Evolutionary conservation across 257 asterid species (phyloP), one percentile per base, ranked within the genome.

Genomic region (Datura wrightii): DNA sequence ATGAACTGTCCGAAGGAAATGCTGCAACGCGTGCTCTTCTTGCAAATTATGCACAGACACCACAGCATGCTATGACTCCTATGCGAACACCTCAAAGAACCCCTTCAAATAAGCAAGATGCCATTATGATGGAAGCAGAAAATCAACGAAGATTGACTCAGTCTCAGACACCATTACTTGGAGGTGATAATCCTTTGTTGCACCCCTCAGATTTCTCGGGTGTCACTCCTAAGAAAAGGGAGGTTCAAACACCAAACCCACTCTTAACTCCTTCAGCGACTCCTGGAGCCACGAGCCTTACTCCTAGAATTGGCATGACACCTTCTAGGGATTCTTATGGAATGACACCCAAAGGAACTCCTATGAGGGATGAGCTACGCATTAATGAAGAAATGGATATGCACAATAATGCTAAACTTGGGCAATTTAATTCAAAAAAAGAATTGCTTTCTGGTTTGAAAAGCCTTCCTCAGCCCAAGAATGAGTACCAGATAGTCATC

Each of bases 121-220:
- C 99, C 7, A 90, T 97, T 67, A 93, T 95, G 99, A 95, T 94
- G 99, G 99, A 95, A 82, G 99, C 99, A 5, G 97, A 97, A 91
- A 97, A 95, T 78, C 98, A 94, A 88, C 90, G 98, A 53, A 93
- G 98, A 89, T 79, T 95, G 91, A 94, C 86, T 46, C 93, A 89
- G 46, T 91, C 99, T 41, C 99, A 95, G 87, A 97, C 99, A 63
- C 98, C 99, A n/a, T 89, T 97, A 91, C 93, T 97, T 63, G 99
- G 99, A 70, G 99, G 98, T 44, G 97, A 95, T 18, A 97, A 97
- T 83, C 99, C 99, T 6, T 85, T 93, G 93, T 85, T 97, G 89
- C 93, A 97, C 65, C 99, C 98, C 70, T 97, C 98, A 3, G 99
- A 97, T 85, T 97, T 97, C 91, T 93, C 99, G 37, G 99, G 98